Evolutionary conservation across 2,329 filamentous ascomycete genomes (phyloP).

Genomic region (Colletotrichum sp.): DNA sequence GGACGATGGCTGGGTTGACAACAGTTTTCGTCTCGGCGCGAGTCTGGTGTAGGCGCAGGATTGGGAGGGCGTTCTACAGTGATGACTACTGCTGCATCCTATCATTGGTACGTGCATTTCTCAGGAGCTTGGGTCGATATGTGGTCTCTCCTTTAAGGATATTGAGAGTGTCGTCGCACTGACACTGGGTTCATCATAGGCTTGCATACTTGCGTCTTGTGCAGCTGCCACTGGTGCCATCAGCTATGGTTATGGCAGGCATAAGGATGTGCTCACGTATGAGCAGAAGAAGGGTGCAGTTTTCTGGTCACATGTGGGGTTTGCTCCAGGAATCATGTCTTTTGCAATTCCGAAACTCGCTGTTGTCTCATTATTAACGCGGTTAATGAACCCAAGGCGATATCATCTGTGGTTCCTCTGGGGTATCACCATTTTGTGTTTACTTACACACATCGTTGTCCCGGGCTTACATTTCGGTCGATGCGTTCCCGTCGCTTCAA

Average conservation of each 20-base stretch:
- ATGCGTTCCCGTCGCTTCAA: constrained; percentile 39
- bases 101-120: not conserved
- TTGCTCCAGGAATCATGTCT: constrained; percentile 39
- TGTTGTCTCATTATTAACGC: constrained; percentile 39
- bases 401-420: constrained; percentile 39
- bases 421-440: constrained; percentile 33
- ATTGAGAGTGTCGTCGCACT: not conserved
- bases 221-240: constrained; percentile 37
- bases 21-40: not conserved
- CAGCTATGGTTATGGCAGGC: constrained; percentile 40
- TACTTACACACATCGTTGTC: constrained; percentile 38
- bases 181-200: not conserved
- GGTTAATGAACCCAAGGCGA: constrained; percentile 39
- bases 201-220: constrained; percentile 26
- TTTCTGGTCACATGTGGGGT: constrained; percentile 39
- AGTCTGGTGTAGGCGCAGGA: not conserved
- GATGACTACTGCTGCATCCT: not conserved
- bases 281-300: constrained; percentile 32
- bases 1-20: not conserved
- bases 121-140: not conserved
- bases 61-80: not conserved
- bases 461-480: constrained; percentile 40
- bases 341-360: constrained; percentile 46
- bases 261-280: constrained; percentile 32
- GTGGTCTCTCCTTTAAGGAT: not conserved